Evolutionary conservation across 768 basidiomycete species (phyloP), one percentile per base, ranked within the genome.

Genomic region (Tylopilus sp.): DNA sequence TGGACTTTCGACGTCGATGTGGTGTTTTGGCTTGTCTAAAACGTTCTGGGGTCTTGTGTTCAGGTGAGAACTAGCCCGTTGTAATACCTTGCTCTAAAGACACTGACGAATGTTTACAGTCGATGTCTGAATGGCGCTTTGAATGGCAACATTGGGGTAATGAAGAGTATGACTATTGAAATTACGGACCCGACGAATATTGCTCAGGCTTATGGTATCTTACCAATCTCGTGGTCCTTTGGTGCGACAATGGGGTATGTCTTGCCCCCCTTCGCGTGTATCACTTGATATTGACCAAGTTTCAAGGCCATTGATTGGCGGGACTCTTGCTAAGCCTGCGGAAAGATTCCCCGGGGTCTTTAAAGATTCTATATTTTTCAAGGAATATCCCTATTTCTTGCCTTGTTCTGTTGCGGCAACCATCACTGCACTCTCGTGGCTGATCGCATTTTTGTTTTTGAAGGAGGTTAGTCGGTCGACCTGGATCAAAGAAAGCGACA

Each of bases 301-400:
- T 11, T 24, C n/a, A 37, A 87, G 88, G 0, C 86, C 89, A 12
- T 65, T 88, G 38, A 75, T 88, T 19, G 89, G 89, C 29, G 89
- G 89, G 1, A 62, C 73, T 13, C 68, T 90, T 25, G 80, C 85
- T 12, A 78, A 71, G 30, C 89, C 88, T 1, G 75, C 78, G 45
- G 85, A 89, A 40, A 80, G 79, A 22, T 89, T 87, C 63, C 86
- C 87, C 2, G 57, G 56, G 3, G 50, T 77, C 2, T 90, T 90
- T 55, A 85, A 84, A 42, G 54, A 71, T 33, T 75, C 72, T 6
- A 56, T 59, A 16, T 88, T 91, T 59, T 78, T 84, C 76, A 76
- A 74, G 57, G 63, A 76, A 46, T 85, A 85, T 65, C 87, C 89
- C 0, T 90, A 91, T 68, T 86, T 88, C 64, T 73, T 89, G 16